Base-by-base conservation (phyloP, 2,329 filamentous ascomycete species). In the Juglanconis oblonga region DNA sequence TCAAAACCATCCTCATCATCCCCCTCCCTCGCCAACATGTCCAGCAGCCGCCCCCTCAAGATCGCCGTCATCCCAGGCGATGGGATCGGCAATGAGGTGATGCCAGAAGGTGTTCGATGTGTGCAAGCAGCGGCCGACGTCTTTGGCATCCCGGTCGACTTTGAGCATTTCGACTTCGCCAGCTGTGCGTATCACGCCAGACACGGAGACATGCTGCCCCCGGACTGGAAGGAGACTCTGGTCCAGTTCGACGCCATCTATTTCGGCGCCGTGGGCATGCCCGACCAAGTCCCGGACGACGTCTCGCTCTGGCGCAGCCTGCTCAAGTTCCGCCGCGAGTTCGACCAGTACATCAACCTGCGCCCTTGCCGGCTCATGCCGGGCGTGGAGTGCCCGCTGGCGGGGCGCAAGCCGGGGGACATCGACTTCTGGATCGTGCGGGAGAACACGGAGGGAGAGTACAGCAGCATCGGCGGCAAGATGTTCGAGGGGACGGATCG, bases 261-360 rank as follows among this genome's bases (percentile, higher is more conserved):
- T 49, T 89, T 90, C 63, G 87, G 87, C 13, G 86, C 87, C 6
- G 87, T 89, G 5, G 87, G 87, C 11, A 74, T 78, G 72, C 77
- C 77, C 0, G 72, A 74, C 51, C 64, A 70, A 10, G 85, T 89
- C 0, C 86, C 87, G 1, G 87, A 90, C 64, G 83, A 89, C 63
- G 82, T 89, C 60, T 84, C 84, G 0, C 81, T 90, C 1, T 90
- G 87, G 87, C 81, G 81, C 7, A 80, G 88, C 36, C 82, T 88
- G 49, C 76, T 90, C 7, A 85, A 85, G 17, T 89, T 90, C 67
- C 82, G 87, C 42, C 85, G 88, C 55, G 79, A 84, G 42, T 79
- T 90, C 50, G 86, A 89, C 62, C 86, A 89, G 67, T 90, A 88
- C 67, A 81, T 88, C 64, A 90, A 89, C 64, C 79, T 90, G 0